A percentile compares a stretch with the other conserved stretches of the same genome.
phyloP scores from a whole-genome alignment of 192 early-diverging fungal species.

The Coemansia sp. region DNA sequence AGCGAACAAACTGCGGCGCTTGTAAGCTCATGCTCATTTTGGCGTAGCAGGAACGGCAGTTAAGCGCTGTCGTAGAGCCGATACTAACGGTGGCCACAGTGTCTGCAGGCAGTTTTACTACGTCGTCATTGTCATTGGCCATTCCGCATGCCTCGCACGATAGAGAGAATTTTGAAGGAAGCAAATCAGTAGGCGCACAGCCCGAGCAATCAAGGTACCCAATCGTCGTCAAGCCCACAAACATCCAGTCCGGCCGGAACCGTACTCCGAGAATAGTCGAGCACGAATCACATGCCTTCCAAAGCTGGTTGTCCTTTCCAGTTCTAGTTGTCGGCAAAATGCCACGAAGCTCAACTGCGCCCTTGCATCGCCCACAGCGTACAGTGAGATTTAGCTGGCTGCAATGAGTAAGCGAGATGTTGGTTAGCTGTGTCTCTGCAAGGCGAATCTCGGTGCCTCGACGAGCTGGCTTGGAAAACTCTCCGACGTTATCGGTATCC shows the following conservation, averaged over 20 bases:
- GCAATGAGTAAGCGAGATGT: slow-evolving; percentile 70
- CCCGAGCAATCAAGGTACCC: slow-evolving; percentile 78
- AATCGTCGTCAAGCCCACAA: slow-evolving; percentile 55
- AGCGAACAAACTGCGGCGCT: slow-evolving; percentile 58
- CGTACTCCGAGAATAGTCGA: slow-evolving; percentile 57
- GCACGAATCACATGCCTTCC: slow-evolving; percentile 62
- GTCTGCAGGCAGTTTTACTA: not conserved
- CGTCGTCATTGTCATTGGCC: slow-evolving; percentile 6
- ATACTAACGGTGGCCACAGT: slow-evolving; percentile 32
- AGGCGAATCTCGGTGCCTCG: slow-evolving; percentile 79
- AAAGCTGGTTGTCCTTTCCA: slow-evolving; percentile 47
- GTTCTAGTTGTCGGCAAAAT: slow-evolving; percentile 32
- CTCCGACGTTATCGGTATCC: not conserved
- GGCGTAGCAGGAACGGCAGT: slow-evolving; percentile 47
- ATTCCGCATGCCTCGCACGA: slow-evolving; percentile 71
- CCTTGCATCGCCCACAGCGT: slow-evolving; percentile 79
- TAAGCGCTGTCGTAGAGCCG: slow-evolving; percentile 8
- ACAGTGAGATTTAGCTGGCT: slow-evolving; percentile 64
- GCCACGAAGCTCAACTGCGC: slow-evolving; percentile 62
- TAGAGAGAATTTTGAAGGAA: slow-evolving; percentile 69
- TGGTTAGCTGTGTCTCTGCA: slow-evolving; percentile 59
- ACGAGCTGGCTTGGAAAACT: slow-evolving; percentile 52
- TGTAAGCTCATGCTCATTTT: slow-evolving; percentile 46
- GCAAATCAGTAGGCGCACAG: slow-evolving; percentile 68
- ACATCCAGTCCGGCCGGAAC: slow-evolving; percentile 66